Percentiles rank a stretch among this genome's conserved stretches.
These are phyloP conservation scores for Picea glauca DNA, from an alignment of 75 land plant species.

Conservation along the genomic window DNA sequence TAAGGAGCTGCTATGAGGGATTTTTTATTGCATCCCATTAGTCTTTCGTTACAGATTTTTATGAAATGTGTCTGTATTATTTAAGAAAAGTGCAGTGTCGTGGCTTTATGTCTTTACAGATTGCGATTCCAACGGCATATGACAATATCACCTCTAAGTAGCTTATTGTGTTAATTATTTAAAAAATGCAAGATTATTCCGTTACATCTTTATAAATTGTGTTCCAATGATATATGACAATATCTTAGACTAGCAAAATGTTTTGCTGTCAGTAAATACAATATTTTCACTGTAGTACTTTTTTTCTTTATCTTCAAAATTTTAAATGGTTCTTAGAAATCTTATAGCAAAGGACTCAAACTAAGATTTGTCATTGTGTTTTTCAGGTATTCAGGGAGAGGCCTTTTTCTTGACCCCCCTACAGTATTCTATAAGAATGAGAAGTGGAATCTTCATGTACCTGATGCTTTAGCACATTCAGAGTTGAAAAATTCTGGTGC, in stretches of 20 bases:
- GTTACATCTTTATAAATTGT: too few relatives aligned
- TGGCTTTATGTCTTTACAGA: too few relatives aligned
- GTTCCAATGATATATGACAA: too few relatives aligned
- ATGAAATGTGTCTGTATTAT: too few relatives aligned
- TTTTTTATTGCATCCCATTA: too few relatives aligned
- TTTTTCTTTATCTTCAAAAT: not conserved
- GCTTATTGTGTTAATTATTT: too few relatives aligned
- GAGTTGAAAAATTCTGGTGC: not conserved
- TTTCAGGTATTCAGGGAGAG: conserved; percentile 90
- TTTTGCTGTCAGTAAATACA: not conserved
- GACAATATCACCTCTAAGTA: too few relatives aligned
- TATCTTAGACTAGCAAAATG: not conserved
- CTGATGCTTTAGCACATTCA: conserved; percentile 24
- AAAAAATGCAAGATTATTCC: too few relatives aligned
- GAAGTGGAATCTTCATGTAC: conserved; percentile 61
- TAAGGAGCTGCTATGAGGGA: too few relatives aligned
- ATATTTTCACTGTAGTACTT: not conserved
- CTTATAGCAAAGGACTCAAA: not conserved
- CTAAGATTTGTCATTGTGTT: not conserved
- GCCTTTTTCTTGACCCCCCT: conserved; percentile 84
- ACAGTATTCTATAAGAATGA: conserved; percentile 41
- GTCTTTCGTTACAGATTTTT: too few relatives aligned
- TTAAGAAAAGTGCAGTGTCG: too few relatives aligned
- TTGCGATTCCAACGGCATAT: too few relatives aligned
- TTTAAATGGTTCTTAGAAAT: not conserved